Evolutionary conservation across 2,329 filamentous ascomycete species (phyloP).

Genomic region (Oidium heveae): DNA sequence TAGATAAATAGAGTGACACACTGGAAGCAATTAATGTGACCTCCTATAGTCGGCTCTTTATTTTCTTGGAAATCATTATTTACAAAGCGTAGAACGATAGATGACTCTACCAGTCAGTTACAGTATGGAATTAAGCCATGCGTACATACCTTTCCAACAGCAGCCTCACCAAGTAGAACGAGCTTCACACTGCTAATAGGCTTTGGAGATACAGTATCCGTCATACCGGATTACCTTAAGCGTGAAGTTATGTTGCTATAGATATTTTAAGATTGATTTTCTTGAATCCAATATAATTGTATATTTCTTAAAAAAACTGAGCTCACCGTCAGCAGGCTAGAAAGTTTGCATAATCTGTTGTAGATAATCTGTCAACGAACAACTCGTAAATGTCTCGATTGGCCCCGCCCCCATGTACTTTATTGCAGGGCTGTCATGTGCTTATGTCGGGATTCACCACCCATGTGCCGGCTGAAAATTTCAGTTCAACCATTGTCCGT

Average conservation of each 20-base stretch:
- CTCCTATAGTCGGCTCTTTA: constrained; percentile 97
- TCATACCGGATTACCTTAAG: constrained; percentile 23
- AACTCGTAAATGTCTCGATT: too few relatives aligned
- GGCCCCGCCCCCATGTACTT: too few relatives aligned
- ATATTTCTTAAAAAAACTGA: too few relatives aligned
- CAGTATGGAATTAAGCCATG: not conserved
- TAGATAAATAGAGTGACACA: not conserved
- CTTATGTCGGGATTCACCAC: too few relatives aligned
- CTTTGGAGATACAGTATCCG: constrained; percentile 57
- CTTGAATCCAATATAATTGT: too few relatives aligned
- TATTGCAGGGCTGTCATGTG: too few relatives aligned
- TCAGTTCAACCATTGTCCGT: not conserved
- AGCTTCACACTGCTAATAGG: constrained; percentile 99
- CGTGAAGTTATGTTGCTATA: too few relatives aligned
- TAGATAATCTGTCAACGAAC: too few relatives aligned
- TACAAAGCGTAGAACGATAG: constrained; percentile 89
- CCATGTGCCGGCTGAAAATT: too few relatives aligned
- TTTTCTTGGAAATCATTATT: constrained; percentile 99
- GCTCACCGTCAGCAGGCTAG: too few relatives aligned
- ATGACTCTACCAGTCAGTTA: constrained; percentile 36
- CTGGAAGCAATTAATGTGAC: constrained; percentile 19
- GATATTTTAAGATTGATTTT: too few relatives aligned
- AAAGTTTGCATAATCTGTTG: too few relatives aligned
- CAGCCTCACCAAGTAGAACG: constrained; percentile 87
- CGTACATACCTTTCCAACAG: constrained; percentile 74